Base-by-base conservation (phyloP, 139 green algal species). In the Chlorella sp. region DNA sequence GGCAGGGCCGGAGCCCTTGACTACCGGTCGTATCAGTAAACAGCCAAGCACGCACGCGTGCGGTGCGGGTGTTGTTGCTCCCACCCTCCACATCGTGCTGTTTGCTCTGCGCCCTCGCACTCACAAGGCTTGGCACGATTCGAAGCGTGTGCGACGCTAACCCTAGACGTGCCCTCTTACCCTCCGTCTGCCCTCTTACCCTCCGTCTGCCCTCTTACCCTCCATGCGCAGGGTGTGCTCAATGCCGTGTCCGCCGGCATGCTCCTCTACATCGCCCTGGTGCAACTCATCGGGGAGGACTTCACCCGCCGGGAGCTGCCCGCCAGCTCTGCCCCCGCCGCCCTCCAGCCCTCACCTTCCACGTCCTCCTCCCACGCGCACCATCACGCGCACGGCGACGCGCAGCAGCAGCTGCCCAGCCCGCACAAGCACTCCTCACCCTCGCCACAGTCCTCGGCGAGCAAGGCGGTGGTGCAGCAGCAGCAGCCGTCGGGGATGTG, bases 251-350 rank as follows among this genome's bases (percentile, higher is more conserved):
- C 69, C 23, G 75, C 62, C 29, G 75, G 75, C 69, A 80, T 80
- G 75, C 69, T 80, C 59, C 70, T 80, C 10, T 80, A 80, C 69
- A 76, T 83, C 62, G 67, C 62, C 5, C 77, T 83, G 35, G 77
- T 82, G 33, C 72, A 72, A 59, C 49, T 80, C 3, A 27, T 69
- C 5, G 73, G 34, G 3, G 65, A 74, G 51, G 65, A 74, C 55
- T 64, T 74, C 26, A 60, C 33, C 14, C 49, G 49, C 67, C 17
- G 31, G 20, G 49, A 35, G 2, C 20, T 50, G n/a, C n/a, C n/a
- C n/a, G n/a, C n/a, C n/a, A n/a, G n/a, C n/a, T n/a, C n/a, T n/a
- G n/a, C n/a, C n/a, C n/a, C n/a, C n/a, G n/a, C n/a, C n/a, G n/a
- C n/a, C n/a, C n/a, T n/a, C n/a, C n/a, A n/a, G n/a, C 60, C 60